These are phyloP conservation scores for Fusarium incarnatum DNA, from an alignment of 2,329 filamentous ascomycete genomes.

Conservation along the genomic window DNA sequence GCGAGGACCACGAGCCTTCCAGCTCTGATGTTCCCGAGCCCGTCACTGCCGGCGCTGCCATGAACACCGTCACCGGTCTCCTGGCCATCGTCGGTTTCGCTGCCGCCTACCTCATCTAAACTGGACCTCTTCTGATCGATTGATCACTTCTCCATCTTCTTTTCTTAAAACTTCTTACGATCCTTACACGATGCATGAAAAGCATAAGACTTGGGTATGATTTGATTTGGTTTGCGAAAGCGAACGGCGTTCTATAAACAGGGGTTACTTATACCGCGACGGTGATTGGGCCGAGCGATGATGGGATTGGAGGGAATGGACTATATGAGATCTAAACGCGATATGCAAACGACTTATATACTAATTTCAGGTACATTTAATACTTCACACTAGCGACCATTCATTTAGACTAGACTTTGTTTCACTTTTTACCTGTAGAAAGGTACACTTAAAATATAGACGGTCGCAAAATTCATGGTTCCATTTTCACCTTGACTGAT, in stretches of 20 bases:
- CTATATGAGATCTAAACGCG: conserved; percentile 35
- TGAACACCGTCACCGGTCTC: conserved; percentile 51
- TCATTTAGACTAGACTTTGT: conserved; percentile 42
- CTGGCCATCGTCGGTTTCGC: conserved; percentile 55
- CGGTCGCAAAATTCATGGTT: conserved; percentile 1
- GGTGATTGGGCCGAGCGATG: conserved; percentile 34
- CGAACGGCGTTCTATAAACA: conserved; percentile 34
- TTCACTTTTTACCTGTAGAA: conserved; percentile 25
- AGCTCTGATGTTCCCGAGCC: conserved; percentile 29
- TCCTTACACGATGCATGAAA: conserved; percentile 42
- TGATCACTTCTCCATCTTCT: not conserved
- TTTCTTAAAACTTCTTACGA: conserved; percentile 35
- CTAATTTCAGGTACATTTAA: conserved; percentile 39
- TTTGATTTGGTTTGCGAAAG: conserved; percentile 34
- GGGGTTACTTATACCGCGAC: conserved; percentile 26
- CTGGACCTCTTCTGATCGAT: not conserved
- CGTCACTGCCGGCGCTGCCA: conserved; percentile 46
- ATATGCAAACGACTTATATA: conserved; percentile 39
- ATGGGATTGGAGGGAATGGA: conserved; percentile 26
- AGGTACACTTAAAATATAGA: conserved; percentile 24
- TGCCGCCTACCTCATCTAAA: conserved; percentile 58
- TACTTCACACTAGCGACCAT: conserved; percentile 37
- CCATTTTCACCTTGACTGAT: not conserved
- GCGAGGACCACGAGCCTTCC: conserved; percentile 27
- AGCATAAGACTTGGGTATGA: conserved; percentile 35